Base-by-base conservation (phyloP, 2,329 filamentous ascomycete genomes). In the Stagonosporopsis vannaccii region DNA sequence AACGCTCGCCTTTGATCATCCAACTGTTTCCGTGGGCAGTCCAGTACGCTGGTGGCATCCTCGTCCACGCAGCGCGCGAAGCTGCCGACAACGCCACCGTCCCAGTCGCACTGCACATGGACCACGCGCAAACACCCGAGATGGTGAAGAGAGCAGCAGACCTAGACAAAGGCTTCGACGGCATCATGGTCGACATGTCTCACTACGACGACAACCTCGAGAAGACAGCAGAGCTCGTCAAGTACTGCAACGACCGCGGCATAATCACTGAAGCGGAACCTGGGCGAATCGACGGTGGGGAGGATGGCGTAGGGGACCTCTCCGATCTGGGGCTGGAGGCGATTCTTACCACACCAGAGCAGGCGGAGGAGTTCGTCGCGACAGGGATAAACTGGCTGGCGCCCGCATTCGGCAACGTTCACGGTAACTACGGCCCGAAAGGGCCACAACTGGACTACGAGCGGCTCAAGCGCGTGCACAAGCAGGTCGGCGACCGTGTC, bases 21-120 rank as follows among this genome's bases (percentile, higher is more conserved):
- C 85, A 89, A 23, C 84, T 91, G 63, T 91, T 91, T 75, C 89
- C 89, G 19, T 91, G 89, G 89, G 87, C 88, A 0, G 81, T 90
- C 48, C 78, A 87, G 60, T 90, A 89, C 76, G 86, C 86, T 3
- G 82, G 83, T 51, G 69, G 70, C 17, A 70, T 79, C 17, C 75
- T 81, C 51, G 69, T 81, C 25, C 79, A 80, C 48, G 74, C 79
- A 33, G 79, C 78, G 2, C 78, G 79, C 32, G 75, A 80, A 64
- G 79, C 79, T 6, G 72, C 71, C 28, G 66, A 72, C 36, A 69
- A 67, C 33, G 71, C 71, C 41, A 67, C 61, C 17, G 86, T 89
- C 3, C 87, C 87, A 23, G 76, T 89, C 28, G 82, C 83, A 22
- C 78, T 89, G 40, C 87, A 89, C 73, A 82, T 89, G 67, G 87